A percentile compares a stretch with the other conserved stretches of the same genome.
These are phyloP conservation scores for Corrigiola litoralis DNA, from an alignment of 179 eudicot species.

Conservation along the genomic window DNA sequence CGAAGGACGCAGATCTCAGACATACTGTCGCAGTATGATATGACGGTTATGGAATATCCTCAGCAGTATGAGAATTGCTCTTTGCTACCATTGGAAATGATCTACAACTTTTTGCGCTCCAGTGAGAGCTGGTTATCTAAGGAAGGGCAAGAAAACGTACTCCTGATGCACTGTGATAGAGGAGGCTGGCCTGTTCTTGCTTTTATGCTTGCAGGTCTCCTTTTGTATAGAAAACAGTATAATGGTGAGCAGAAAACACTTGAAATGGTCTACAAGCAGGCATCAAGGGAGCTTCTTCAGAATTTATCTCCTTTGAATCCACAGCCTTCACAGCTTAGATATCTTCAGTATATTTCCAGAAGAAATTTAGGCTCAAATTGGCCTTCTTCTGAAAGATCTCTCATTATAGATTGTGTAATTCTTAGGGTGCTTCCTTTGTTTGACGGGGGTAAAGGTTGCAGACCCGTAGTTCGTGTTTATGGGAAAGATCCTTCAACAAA, in stretches of 20 bases:
- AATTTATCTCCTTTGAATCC: conserved; percentile 80
- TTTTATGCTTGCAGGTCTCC: conserved; percentile 95
- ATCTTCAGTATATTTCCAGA: conserved; percentile 84
- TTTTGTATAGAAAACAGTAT: conserved; percentile 77
- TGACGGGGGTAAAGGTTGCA: conserved; percentile 76
- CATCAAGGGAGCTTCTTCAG: conserved; percentile 83
- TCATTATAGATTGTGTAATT: conserved; percentile 72
- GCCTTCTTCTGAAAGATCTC: conserved; percentile 74
- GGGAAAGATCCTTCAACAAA: conserved; percentile 71
- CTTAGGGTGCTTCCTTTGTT: conserved; percentile 68
- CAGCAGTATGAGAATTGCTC: conserved; percentile 84
- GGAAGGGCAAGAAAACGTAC: conserved; percentile 82
- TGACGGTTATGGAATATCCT: conserved; percentile 98
- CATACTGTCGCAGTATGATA: conserved; percentile 75
- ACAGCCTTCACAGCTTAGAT: conserved; percentile 88
- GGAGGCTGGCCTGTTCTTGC: conserved; percentile 99
- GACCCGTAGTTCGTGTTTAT: conserved; percentile 79
- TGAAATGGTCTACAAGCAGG: conserved; percentile 95
- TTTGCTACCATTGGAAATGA: conserved; percentile 80
- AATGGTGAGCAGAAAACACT: conserved; percentile 86
- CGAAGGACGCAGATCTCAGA: conserved; percentile 71
- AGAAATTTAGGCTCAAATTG: conserved; percentile 63
- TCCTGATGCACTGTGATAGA: conserved; percentile 90
- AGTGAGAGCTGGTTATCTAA: conserved; percentile 89
- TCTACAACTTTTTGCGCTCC: conserved; percentile 77